Conservation (phyloP, 805 yeast species). For the Myxozyma melibiosi region DNA sequence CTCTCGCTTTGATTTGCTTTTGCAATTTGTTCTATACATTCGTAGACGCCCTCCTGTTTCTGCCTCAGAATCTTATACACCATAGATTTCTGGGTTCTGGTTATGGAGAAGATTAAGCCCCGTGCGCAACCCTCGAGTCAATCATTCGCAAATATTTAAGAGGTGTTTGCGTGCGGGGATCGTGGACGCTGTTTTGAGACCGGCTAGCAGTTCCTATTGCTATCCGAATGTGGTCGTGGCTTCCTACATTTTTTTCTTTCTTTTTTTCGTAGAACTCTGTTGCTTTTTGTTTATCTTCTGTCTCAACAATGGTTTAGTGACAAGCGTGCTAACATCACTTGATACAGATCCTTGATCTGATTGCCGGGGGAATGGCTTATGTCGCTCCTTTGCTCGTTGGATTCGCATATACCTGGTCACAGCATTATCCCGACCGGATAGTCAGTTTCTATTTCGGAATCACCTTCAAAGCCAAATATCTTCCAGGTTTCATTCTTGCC, state of each 20-base stretch:
- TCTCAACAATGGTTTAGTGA: background rate
- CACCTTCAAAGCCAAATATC: conserved; percentile 38
- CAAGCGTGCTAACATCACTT: background rate
- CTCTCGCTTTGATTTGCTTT: background rate
- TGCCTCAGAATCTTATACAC: conserved; percentile 39
- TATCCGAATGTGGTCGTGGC: conserved; percentile 33
- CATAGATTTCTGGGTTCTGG: conserved; percentile 41
- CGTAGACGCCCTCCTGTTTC: conserved; percentile 40
- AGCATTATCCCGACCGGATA: conserved; percentile 40
- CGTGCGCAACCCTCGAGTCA: conserved; percentile 19
- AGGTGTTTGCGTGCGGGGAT: conserved; percentile 22
- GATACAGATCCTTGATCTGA: conserved; percentile 19
- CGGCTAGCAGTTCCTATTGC: conserved; percentile 22
- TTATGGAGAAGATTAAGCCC: conserved; percentile 42
- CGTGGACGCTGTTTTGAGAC: conserved; percentile 34
- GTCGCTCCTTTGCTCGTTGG: conserved; percentile 41
- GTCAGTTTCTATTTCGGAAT: conserved; percentile 40
- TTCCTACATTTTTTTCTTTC: conserved; percentile 25
- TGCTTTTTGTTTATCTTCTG: background rate
- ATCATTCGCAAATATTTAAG: conserved; percentile 30
- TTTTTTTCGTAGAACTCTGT: background rate
- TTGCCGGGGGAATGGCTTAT: conserved; percentile 35
- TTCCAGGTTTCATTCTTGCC: conserved; percentile 42
- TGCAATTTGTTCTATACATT: too few species aligned
- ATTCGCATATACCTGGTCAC: conserved; percentile 45